Evolutionary conservation across 1,139 yeast species (phyloP).

Genomic region (Blastobotrys serpentis): DNA sequence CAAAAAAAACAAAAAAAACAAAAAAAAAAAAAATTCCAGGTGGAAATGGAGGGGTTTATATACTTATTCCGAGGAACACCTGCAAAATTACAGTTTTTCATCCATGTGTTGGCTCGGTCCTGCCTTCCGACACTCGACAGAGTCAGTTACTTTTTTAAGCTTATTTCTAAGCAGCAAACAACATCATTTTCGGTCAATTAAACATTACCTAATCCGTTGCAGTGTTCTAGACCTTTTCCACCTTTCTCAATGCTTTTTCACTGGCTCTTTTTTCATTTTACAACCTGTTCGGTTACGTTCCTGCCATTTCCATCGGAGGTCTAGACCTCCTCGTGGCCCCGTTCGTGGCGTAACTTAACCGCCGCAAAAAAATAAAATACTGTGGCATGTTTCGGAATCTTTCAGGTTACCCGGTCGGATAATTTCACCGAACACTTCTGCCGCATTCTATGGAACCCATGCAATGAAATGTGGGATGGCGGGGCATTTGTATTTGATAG

Average conservation of each 20-base stretch:
- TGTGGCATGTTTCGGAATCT: too few relatives aligned
- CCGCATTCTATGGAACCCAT: background rate
- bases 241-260: too few relatives aligned
- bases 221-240: too few relatives aligned
- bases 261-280: background rate
- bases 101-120: background rate
- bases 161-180: constrained; percentile 2
- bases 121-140: background rate
- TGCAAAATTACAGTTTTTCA: background rate
- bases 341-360: background rate
- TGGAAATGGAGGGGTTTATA: constrained; percentile 11
- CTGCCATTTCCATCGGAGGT: background rate
- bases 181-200: background rate
- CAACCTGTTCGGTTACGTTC: background rate
- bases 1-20: background rate
- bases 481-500: too few relatives aligned
- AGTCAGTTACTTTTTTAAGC: background rate
- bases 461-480: too few relatives aligned
- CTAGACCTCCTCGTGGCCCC: background rate
- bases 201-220: too few relatives aligned
- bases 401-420: background rate
- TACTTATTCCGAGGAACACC: constrained; percentile 6
- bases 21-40: background rate
- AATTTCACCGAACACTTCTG: background rate
- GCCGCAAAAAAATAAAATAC: too few relatives aligned